Conservation (phyloP, 1,284 basidiomycete genomes). For the Mycosarcoma mackinlayi region DNA sequence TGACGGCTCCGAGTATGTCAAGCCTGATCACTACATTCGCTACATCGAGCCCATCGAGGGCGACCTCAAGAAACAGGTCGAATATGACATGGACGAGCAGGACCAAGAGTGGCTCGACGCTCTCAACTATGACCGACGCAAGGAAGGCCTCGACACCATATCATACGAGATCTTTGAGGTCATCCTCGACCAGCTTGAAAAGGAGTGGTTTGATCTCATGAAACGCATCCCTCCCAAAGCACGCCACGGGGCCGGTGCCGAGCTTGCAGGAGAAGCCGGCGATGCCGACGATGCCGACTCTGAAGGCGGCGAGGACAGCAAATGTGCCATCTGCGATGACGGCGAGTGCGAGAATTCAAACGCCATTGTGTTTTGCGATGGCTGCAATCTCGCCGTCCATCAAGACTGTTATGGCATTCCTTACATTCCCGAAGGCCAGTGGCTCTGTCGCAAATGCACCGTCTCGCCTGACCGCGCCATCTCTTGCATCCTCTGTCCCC, state of each 20-base stretch:
- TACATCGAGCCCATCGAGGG: slow-evolving; percentile 93
- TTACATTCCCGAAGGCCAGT: slow-evolving; percentile 99
- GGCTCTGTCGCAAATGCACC: slow-evolving; percentile 98
- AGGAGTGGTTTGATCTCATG: slow-evolving; percentile 94
- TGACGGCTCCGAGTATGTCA: slow-evolving; percentile 79
- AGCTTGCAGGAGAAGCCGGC: slow-evolving; percentile 17
- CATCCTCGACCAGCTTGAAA: slow-evolving; percentile 95
- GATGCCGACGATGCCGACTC: slow-evolving; percentile 47
- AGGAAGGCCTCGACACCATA: slow-evolving; percentile 76
- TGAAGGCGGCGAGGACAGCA: slow-evolving; percentile 71
- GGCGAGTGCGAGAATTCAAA: slow-evolving; percentile 98
- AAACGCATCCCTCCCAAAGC: slow-evolving; percentile 55
- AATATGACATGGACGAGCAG: slow-evolving; percentile 99
- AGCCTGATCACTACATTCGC: slow-evolving; percentile 87
- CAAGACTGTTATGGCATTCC: slow-evolving; percentile 99
- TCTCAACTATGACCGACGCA: slow-evolving; percentile 84
- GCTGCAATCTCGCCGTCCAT: slow-evolving; percentile 97
- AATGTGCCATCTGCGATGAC: slow-evolving; percentile 96
- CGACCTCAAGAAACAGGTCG: slow-evolving; percentile 90
- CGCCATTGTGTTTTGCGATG: slow-evolving; percentile 99
- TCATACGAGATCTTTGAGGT: slow-evolving; percentile 90
- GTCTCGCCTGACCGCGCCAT: slow-evolving; percentile 97
- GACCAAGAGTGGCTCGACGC: slow-evolving; percentile 95
- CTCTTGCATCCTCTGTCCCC: slow-evolving; percentile 91
- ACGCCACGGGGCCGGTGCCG: slow-evolving; percentile 25